Base-by-base conservation (phyloP, 2,329 filamentous ascomycete genomes). In the Colletotrichum chlorophyti region DNA sequence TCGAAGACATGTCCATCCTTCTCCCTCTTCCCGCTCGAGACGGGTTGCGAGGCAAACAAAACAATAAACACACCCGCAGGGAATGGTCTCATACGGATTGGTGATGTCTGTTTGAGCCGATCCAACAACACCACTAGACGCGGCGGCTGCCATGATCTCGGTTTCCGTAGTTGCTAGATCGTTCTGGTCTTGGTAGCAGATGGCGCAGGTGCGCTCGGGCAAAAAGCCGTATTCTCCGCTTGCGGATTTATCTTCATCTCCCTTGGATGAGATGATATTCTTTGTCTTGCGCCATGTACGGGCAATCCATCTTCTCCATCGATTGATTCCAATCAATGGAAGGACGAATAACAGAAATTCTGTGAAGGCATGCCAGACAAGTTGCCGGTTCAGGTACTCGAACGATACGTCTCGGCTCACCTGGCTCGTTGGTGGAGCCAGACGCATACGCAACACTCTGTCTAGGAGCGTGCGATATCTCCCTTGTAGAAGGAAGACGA, bases 321-420 rank as follows among this genome's bases (percentile, higher is more conserved):
- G 86, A 68, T 91, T 89, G 65, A 99, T 94, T 48, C 95, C 95
- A 37, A 99, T 91, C n/a, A 99, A 83, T 0, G 95, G 95, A n/a
- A 99, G 82, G 15, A 98, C 84, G 72, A 98, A 99, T 27, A 99
- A 84, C n/a, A 99, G 80, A 67, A 99, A 99, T 72, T 99, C 95
- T 23, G 95, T 99, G 68, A 99, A 97, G n/a, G 95, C 95, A 75
- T 99, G 95, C 95, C 95, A 99, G 32, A 99, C 95, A 10, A 99
- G 86, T 76, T 99, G 95, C 43, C 95, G 88, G 72, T 99, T 99
- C 46, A 98, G 85, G 69, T 97, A 98, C 75, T 99, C 95, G 70
- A 99, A 98, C 1, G 91, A 96, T 23, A 99, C 93, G 74, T 98
- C 93, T 27, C 94, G 85, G 70, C 87, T 91, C 63, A 96, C 90